A percentile compares a stretch with the other conserved stretches of the same genome.
Conservation (phyloP, 2,329 filamentous ascomycete genomes). For the Nothophoma quercina region DNA sequence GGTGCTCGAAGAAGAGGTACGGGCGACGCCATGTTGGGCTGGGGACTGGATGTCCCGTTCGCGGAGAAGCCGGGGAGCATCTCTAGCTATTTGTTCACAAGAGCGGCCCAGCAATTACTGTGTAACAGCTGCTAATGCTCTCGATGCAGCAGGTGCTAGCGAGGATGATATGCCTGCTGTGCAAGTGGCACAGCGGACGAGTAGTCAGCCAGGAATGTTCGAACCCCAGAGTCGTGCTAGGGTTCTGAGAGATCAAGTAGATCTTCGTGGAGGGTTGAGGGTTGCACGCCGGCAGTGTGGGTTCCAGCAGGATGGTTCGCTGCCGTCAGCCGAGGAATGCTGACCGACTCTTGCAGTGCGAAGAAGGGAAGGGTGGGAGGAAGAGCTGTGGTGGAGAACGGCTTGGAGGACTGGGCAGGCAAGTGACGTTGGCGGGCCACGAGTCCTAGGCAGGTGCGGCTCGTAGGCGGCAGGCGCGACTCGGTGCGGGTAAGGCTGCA, state of each 20-base stretch:
- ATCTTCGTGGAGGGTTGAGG: slow-evolving; percentile 22
- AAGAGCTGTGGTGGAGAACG: slow-evolving; percentile 11
- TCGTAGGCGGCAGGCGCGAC: slow-evolving; percentile 29
- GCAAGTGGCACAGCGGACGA: slow-evolving; percentile 17
- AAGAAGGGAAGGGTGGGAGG: slow-evolving; percentile 2
- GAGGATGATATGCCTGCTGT: slow-evolving; percentile 5
- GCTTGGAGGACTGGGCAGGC: slow-evolving; percentile 24
- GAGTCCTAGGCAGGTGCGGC: slow-evolving; percentile 37
- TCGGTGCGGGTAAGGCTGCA: slow-evolving; percentile 17
- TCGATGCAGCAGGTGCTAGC: slow-evolving; percentile 10
- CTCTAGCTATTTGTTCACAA: slow-evolving; percentile 20
- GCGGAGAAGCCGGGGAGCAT: slow-evolving; percentile 35
- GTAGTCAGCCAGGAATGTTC: slow-evolving; percentile 9
- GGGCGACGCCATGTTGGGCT: slow-evolving; percentile 72
- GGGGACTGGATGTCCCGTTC: slow-evolving; percentile 33
- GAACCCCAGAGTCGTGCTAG: slow-evolving; percentile 13
- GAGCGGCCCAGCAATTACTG: neutral
- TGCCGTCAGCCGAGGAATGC: slow-evolving; percentile 41
- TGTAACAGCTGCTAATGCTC: neutral
- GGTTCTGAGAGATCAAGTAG: slow-evolving; percentile 23
- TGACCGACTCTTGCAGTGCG: slow-evolving; percentile 29
- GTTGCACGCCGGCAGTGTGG: slow-evolving; percentile 35
- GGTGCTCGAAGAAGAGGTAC: slow-evolving; percentile 84
- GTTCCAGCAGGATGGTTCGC: slow-evolving; percentile 38
- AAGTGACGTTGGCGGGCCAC: slow-evolving; percentile 40